A percentile compares a stretch with the other conserved stretches of the same genome.
phyloP scores from a whole-genome alignment of 371 early-diverging fungal genomes.

The Racocetra persica region DNA sequence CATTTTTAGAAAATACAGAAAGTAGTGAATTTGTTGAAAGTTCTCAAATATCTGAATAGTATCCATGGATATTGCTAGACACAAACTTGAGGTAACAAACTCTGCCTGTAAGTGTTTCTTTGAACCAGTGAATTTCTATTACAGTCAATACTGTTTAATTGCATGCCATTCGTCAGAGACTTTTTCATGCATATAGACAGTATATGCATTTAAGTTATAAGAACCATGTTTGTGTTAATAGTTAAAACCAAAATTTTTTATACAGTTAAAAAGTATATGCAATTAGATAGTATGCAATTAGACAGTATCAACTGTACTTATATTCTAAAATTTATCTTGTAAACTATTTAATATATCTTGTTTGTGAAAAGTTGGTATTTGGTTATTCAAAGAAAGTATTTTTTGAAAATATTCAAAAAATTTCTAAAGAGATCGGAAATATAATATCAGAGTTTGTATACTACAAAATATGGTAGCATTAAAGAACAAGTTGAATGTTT shows the following conservation, averaged over 20 bases:
- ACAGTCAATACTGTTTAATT: too few species aligned
- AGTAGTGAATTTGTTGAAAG: constrained; percentile 17
- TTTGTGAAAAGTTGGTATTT: background rate
- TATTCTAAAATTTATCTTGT: too few species aligned
- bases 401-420: background rate
- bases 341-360: background rate
- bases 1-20: background rate
- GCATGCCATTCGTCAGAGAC: too few species aligned
- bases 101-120: constrained; percentile 2
- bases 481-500: constrained; percentile 33
- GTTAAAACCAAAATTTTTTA: too few species aligned
- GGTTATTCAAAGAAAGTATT: constrained; percentile 5
- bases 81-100: constrained; percentile 11
- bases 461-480: constrained; percentile 11
- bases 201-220: too few species aligned
- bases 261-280: too few species aligned
- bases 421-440: background rate
- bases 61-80: constrained; percentile 31
- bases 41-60: constrained; percentile 3
- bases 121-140: background rate
- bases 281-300: too few species aligned
- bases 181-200: too few species aligned
- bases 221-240: too few species aligned
- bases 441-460: background rate
- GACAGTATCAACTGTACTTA: too few species aligned